These are phyloP conservation scores for Terfezia claveryi DNA, from an alignment of 495 filamentous ascomycete genomes.

Conservation along the genomic window DNA sequence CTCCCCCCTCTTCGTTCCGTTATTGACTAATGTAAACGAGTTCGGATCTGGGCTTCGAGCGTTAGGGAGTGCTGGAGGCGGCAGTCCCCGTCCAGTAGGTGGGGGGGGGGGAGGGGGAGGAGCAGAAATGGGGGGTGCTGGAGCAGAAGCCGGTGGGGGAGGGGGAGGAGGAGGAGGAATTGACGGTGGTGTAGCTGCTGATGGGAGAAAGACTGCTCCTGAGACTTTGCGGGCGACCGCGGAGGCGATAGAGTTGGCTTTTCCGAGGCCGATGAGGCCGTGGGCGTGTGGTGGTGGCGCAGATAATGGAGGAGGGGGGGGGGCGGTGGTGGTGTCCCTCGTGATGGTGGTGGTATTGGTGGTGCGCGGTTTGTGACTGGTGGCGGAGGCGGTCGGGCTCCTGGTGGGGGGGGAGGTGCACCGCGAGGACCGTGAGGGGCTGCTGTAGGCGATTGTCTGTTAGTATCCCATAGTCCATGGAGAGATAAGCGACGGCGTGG, in stretches of 20 bases:
- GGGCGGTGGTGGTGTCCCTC: constrained; percentile 29
- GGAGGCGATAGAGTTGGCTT: neutral
- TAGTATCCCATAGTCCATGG: constrained; percentile 9
- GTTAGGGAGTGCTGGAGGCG: constrained; percentile 14
- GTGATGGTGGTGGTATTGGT: constrained; percentile 25
- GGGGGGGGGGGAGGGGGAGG: constrained; percentile 20
- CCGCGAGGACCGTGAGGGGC: constrained; percentile 25
- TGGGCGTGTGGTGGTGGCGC: constrained; percentile 26
- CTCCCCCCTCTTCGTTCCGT: constrained; percentile 18
- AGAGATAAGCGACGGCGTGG: constrained; percentile 25
- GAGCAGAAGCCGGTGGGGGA: constrained; percentile 22
- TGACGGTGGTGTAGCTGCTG: constrained; percentile 12
- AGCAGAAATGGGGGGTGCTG: constrained; percentile 18
- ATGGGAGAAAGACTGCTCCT: constrained; percentile 6
- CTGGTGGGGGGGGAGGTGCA: constrained; percentile 21
- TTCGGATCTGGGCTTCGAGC: constrained; percentile 8
- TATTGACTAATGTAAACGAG: no score
- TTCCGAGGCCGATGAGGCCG: constrained; percentile 4
- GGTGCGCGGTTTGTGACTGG: constrained; percentile 23
- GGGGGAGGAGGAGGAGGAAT: constrained; percentile 19
- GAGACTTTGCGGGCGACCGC: neutral
- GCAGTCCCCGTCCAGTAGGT: constrained; percentile 10
- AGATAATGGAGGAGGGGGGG: constrained; percentile 22
- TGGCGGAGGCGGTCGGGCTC: constrained; percentile 30
- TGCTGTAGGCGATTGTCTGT: constrained; percentile 6